A percentile compares a stretch with the other conserved stretches of the same genome.
phyloP scores from a whole-genome alignment of 306 rosid species.

The Rosa multiflora region DNA sequence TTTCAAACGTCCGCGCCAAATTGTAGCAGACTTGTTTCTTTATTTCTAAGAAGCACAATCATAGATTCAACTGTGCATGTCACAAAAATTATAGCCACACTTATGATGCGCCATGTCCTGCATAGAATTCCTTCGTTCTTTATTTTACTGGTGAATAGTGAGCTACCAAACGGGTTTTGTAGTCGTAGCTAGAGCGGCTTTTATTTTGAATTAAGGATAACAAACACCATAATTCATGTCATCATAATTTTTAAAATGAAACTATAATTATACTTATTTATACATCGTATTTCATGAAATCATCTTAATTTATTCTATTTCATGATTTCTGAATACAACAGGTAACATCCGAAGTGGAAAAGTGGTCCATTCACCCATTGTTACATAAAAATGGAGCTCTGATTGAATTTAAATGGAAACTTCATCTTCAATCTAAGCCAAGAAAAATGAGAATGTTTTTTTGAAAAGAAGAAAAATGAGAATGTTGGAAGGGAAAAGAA shows the following conservation, averaged over 20 bases:
- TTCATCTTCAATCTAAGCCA: not conserved
- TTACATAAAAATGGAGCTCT: not conserved
- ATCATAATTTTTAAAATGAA: not conserved
- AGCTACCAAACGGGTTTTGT: not conserved
- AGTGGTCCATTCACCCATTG: not conserved
- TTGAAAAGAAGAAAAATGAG: not conserved
- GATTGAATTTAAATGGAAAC: not conserved
- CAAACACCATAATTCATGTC: too few relatives aligned
- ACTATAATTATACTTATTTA: not conserved
- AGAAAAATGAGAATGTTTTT: not conserved
- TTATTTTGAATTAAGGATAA: too few relatives aligned
- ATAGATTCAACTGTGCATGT: not conserved
- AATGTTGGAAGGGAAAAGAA: not conserved
- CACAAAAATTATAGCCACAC: conserved; percentile 11
- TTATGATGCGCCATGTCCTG: not conserved
- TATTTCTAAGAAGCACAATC: conserved; percentile 2
- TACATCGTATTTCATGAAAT: not conserved
- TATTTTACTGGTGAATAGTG: not conserved
- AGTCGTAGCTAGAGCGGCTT: too few relatives aligned
- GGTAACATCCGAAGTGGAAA: too few relatives aligned
- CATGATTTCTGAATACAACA: not conserved
- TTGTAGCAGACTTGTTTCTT: conserved; percentile 2
- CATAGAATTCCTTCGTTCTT: not conserved
- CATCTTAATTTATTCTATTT: not conserved
- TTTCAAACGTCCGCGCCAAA: conserved; percentile 52